Evolutionary conservation across 176 grass and related monocot genomes (phyloP), one percentile per base, ranked within the genome.

Genomic region (Raddia distichophylla): DNA sequence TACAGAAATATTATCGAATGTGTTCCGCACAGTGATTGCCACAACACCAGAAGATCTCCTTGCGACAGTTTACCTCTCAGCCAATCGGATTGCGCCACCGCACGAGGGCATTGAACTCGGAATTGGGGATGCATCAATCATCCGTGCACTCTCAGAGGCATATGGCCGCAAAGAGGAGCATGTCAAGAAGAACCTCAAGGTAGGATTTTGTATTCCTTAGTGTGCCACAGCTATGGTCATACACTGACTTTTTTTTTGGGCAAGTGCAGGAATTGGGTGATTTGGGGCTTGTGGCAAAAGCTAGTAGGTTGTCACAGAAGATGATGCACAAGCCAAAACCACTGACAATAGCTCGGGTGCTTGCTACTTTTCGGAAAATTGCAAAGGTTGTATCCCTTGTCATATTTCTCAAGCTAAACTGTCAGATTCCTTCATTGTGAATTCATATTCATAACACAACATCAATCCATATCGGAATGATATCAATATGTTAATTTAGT

Each of bases 101-200:
- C 96, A 99, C 75, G 96, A 95, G 69, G 96, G 96, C 11, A 91
- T 88, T 76, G 96, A 99, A 73, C 96, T 99, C 46, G 96, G 96
- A 48, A 95, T 99, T 60, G 96, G 93, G 35, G 96, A 95, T 48
- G 89, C 96, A 10, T 90, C 96, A 42, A 83, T 99, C n/a, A 89
- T 99, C 50, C 94, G 91, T 59, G 96, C 96, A 34, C 96, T 99
- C 47, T 80, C 90, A 0, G 96, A 99, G 82, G 96, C 96, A 76
- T 99, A 99, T 64, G 96, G 96, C 19, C 89, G 93, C 66, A 99
- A 91, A 69, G 96, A 99, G 80, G 90, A 99, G 35, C 96, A 99
- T 81, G 92, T 95, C 62, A 99, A 93, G 82, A 95, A 99, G 71
- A 90, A 91, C 64, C 88, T 93, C 32, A 95, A 91, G 89, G 50